Evolutionary conservation across 768 basidiomycete genomes (phyloP).

Genomic region (Erythrobasidium yunnanense): DNA sequence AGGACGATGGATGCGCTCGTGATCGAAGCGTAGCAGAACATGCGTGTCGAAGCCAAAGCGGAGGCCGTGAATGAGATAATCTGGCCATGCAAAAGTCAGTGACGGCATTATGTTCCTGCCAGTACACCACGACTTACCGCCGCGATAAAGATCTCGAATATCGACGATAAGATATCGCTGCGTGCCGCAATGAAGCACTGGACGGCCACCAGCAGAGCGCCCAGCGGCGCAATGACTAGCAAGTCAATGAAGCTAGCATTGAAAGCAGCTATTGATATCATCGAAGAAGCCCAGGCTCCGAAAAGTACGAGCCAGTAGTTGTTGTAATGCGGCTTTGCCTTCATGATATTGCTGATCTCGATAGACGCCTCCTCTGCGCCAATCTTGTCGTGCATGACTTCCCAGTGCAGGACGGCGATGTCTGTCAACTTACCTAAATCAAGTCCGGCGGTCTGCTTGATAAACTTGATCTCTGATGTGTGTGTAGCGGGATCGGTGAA

Average conservation of each 20-base stretch:
- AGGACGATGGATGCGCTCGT: constrained; percentile 59
- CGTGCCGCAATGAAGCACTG: constrained; percentile 57
- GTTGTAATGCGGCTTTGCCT: constrained; percentile 46
- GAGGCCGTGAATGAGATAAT: constrained; percentile 69
- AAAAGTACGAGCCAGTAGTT: constrained; percentile 56
- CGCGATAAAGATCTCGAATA: constrained; percentile 76
- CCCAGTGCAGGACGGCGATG: constrained; percentile 57
- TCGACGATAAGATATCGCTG: constrained; percentile 67
- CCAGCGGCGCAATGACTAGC: constrained; percentile 61
- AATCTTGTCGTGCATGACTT: constrained; percentile 74
- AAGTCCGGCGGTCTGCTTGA: constrained; percentile 52
- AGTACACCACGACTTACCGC: constrained; percentile 8
- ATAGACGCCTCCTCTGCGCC: constrained; percentile 62
- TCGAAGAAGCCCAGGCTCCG: constrained; percentile 64
- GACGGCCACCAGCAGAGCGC: constrained; percentile 57
- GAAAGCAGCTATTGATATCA: constrained; percentile 58
- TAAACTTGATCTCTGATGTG: constrained; percentile 69
- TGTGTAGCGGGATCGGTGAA: constrained; percentile 72
- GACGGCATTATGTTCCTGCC: not conserved
- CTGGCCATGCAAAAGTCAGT: not conserved
- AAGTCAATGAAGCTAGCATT: constrained; percentile 67
- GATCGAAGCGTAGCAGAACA: constrained; percentile 74
- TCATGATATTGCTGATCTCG: constrained; percentile 64
- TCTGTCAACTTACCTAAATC: constrained; percentile 67
- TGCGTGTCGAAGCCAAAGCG: constrained; percentile 56